Percentiles rank a stretch among this genome's conserved stretches.
phyloP scores from a whole-genome alignment of 805 yeast genomes.

The Kregervanrija fluxuum region DNA sequence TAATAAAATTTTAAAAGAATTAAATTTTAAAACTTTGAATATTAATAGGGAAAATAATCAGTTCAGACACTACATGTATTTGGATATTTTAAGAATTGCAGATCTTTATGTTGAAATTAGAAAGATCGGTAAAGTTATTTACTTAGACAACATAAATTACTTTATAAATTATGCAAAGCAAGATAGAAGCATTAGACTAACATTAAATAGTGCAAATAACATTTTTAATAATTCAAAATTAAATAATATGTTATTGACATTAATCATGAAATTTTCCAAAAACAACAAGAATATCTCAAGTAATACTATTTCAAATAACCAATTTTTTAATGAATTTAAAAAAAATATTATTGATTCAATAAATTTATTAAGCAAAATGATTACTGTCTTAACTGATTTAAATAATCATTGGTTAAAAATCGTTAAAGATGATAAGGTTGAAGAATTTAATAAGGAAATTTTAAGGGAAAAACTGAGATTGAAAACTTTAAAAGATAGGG shows the following conservation, averaged over 20 bases:
- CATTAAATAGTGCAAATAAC: conserved; percentile 17
- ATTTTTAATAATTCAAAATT: conserved; percentile 36
- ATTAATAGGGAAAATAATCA: conserved; percentile 33
- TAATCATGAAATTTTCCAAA: conserved; percentile 38
- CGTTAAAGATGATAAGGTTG: conserved; percentile 30
- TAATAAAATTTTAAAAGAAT: conserved; percentile 23
- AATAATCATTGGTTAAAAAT: conserved; percentile 32
- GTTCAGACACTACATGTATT: conserved; percentile 43
- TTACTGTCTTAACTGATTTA: conserved; percentile 30
- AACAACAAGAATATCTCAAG: conserved; percentile 20
- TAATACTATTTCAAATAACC: too few relatives aligned
- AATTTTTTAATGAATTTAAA: conserved; percentile 20
- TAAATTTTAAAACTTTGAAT: conserved; percentile 30
- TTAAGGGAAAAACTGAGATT: conserved; percentile 19
- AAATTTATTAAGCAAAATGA: conserved; percentile 23
- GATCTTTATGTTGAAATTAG: conserved; percentile 43
- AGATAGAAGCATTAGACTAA: conserved; percentile 19
- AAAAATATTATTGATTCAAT: conserved; percentile 37
- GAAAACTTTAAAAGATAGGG: conserved; percentile 16
- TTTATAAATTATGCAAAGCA: conserved; percentile 30
- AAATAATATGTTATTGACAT: conserved; percentile 42
- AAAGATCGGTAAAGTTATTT: conserved; percentile 40
- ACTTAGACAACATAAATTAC: conserved; percentile 37
- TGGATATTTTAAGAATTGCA: conserved; percentile 38
- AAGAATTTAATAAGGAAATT: conserved; percentile 32